Evolutionary conservation across 2,329 filamentous ascomycete genomes (phyloP), one percentile per base, ranked within the genome.

Genomic region (Colletotrichum paranaense): DNA sequence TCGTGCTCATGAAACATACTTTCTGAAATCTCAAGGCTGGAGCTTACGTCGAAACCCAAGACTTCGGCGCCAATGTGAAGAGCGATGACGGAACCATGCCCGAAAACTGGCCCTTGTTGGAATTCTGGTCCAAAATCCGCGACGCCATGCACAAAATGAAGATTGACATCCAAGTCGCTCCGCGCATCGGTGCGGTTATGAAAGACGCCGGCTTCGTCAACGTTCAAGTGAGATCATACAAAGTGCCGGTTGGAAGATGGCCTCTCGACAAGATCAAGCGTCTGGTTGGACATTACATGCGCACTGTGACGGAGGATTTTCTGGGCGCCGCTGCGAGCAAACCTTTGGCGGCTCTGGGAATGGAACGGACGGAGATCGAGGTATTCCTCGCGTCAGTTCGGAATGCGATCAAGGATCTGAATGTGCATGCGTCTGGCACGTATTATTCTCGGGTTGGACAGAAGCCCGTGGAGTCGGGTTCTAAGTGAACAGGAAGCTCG

Each of bases 41-140:
- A 14, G 85, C 82, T 0, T 86, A 83, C 82, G 75, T 86, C n/a
- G 85, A 87, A 66, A 77, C 86, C 0, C 85, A 86, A 73, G 86
- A 87, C 26, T 81, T 85, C 19, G 82, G 84, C 38, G 82, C 82
- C 52, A 77, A 80, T 46, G 78, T 82, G 6, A 79, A 81, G 56
- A 79, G 78, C 59, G 82, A 84, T 49, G 82, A 84, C 60, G 74
- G 78, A 32, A 80, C 77, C 7, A 72, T 82, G 5, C 80, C 82
- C 5, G 32, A 55, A n/a, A 70, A 76, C 22, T 68, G 67, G 22
- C 55, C 55, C 1, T 9, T 58, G 1, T 28, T 58, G 12, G 22
- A 26, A 7, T 58, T 22, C 26, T 58, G 28, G 55, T 24, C 55
- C 14, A 11, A 32, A 4, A 28, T 58, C 5, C 55, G 26, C 12